A percentile compares a stretch with the other conserved stretches of the same genome.
Evolutionary conservation across 148 eudicot genomes (phyloP).

Genomic region (Fagopyrum homotropicum): DNA sequence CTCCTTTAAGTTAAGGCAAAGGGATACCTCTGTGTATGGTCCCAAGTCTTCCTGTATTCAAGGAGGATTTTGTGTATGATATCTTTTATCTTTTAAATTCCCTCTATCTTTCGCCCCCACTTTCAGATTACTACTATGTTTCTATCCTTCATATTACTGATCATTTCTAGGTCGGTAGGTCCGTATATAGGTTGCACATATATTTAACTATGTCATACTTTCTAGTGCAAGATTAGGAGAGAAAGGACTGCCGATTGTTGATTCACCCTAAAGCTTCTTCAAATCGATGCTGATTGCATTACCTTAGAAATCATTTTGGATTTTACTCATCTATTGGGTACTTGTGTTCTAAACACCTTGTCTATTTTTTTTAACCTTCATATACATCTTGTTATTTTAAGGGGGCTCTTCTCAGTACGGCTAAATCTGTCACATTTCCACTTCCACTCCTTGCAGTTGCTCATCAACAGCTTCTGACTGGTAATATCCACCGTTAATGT

Average conservation of each 20-base stretch:
- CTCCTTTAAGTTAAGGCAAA: not conserved
- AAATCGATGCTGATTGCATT: not conserved
- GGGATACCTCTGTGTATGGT: not conserved
- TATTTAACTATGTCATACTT: not conserved
- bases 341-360: not conserved
- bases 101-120: not conserved
- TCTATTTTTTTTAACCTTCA: conserved; percentile 9
- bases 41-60: not conserved
- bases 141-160: not conserved
- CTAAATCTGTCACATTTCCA: conserved; percentile 86
- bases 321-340: not conserved
- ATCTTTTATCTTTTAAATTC: conserved; percentile 2
- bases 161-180: not conserved
- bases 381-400: conserved; percentile 28
- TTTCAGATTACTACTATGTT: not conserved
- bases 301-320: not conserved
- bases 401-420: conserved; percentile 66
- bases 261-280: not conserved
- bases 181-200: conserved; percentile 2
- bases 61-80: not conserved
- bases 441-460: conserved; percentile 89
- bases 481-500: conserved; percentile 25
- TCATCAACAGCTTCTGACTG: conserved; percentile 88
- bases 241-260: not conserved
- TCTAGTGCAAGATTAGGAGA: not conserved